Evolutionary conservation across 139 green algal species (phyloP).

Genomic region (Microglena sp.): DNA sequence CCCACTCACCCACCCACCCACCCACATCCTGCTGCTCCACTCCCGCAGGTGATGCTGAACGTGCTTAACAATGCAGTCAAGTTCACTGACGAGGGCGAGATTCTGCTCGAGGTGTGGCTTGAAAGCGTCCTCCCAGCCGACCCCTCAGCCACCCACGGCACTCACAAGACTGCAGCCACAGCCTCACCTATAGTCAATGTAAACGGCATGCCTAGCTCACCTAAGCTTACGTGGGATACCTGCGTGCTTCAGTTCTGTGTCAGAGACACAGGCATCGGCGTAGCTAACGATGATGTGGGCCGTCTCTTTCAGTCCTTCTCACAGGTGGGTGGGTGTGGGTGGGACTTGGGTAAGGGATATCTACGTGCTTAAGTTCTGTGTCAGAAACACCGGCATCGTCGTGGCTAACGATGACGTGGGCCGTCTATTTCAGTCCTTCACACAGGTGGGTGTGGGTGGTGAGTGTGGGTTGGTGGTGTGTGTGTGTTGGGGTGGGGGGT

Average conservation of each 20-base stretch:
- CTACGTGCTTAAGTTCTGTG: slow-evolving; percentile 47
- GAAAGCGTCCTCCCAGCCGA: slow-evolving; percentile 9
- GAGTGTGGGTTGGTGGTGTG: background rate
- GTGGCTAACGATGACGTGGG: slow-evolving; percentile 44
- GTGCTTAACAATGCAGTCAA: slow-evolving; percentile 76
- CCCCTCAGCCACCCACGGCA: too few relatives aligned
- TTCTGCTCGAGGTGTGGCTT: slow-evolving; percentile 61
- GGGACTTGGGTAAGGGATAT: too few relatives aligned
- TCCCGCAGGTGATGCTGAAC: slow-evolving; percentile 49
- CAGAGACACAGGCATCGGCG: slow-evolving; percentile 74
- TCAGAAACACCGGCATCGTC: slow-evolving; percentile 74
- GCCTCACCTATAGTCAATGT: too few relatives aligned
- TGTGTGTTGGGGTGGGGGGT: too few relatives aligned
- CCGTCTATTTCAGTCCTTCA: slow-evolving; percentile 72
- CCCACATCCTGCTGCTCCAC: background rate
- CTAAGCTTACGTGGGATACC: too few relatives aligned
- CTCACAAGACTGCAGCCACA: too few relatives aligned
- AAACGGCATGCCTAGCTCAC: too few relatives aligned
- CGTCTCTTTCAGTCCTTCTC: slow-evolving; percentile 73
- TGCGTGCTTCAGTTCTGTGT: slow-evolving; percentile 52
- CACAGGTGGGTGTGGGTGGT: slow-evolving; percentile 27
- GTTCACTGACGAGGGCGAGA: slow-evolving; percentile 68
- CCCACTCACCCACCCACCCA: background rate
- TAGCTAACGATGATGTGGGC: slow-evolving; percentile 36
- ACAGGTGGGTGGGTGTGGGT: too few relatives aligned